Percentiles rank a stretch among this genome's conserved stretches.
Conservation (phyloP, 1,284 basidiomycete genomes). For the Tylopilus sp. region DNA sequence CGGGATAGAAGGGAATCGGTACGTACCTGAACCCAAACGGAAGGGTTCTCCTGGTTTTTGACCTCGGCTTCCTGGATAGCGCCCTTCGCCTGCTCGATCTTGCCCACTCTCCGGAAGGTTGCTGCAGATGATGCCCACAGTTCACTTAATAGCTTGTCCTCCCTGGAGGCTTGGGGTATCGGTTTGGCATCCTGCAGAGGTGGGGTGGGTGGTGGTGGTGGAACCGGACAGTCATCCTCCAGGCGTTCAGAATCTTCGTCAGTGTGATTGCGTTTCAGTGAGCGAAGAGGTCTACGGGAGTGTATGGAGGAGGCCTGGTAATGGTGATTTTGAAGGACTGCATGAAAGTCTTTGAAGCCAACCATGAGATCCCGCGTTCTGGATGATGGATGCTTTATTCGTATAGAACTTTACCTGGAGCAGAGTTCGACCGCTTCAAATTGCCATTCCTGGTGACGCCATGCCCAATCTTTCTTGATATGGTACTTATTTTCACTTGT, state of each 20-base stretch:
- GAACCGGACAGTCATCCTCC: constrained; percentile 49
- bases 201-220: constrained; percentile 49
- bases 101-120: constrained; percentile 87
- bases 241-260: constrained; percentile 45
- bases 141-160: constrained; percentile 79
- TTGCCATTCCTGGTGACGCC: constrained; percentile 64
- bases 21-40: constrained; percentile 91
- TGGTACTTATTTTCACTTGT: constrained; percentile 72
- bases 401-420: constrained; percentile 59
- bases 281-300: constrained; percentile 67
- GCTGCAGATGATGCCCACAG: constrained; percentile 95
- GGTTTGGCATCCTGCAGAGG: constrained; percentile 41
- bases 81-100: constrained; percentile 87
- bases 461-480: constrained; percentile 76
- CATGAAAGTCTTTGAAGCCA: constrained; percentile 62
- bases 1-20: not conserved
- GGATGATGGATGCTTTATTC: not conserved
- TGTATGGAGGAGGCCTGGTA: constrained; percentile 90
- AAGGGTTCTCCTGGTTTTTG: constrained; percentile 82
- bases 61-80: constrained; percentile 96
- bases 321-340: constrained; percentile 61
- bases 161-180: constrained; percentile 60
- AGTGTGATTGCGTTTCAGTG: constrained; percentile 51
- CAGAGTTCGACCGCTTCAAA: constrained; percentile 65
- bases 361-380: constrained; percentile 6